A percentile compares a stretch with the other conserved stretches of the same genome.
These are phyloP conservation scores for Arthrobotrys iridis DNA, from an alignment of 2,329 filamentous ascomycete genomes.

Conservation along the genomic window DNA sequence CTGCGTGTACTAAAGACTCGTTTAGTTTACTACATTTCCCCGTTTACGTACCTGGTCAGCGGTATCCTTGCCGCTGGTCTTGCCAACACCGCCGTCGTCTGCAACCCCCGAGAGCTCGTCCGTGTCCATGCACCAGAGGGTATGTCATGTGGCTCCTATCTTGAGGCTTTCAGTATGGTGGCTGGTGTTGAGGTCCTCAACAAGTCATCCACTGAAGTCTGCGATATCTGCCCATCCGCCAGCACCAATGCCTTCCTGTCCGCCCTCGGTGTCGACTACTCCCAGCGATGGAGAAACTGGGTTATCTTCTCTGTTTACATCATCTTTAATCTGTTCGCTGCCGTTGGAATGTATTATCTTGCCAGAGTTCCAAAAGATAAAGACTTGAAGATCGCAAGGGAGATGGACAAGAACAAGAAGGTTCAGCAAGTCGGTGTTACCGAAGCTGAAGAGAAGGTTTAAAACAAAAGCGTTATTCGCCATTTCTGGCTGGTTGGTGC, in stretches of 20 bases:
- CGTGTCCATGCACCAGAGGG: slow-evolving; percentile 71
- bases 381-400: slow-evolving; percentile 40
- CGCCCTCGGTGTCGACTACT: slow-evolving; percentile 66
- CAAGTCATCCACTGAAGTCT: slow-evolving; percentile 64
- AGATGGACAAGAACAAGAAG: slow-evolving; percentile 51
- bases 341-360: slow-evolving; percentile 69
- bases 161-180: slow-evolving; percentile 62
- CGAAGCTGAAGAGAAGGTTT: slow-evolving; percentile 38
- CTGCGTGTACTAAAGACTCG: background rate
- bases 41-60: slow-evolving; percentile 81
- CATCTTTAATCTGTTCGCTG: slow-evolving; percentile 69
- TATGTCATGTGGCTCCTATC: slow-evolving; percentile 71
- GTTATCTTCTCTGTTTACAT: slow-evolving; percentile 72
- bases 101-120: slow-evolving; percentile 75
- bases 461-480: slow-evolving; percentile 1
- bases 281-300: slow-evolving; percentile 74
- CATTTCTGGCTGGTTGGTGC: background rate
- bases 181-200: slow-evolving; percentile 69
- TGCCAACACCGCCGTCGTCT: slow-evolving; percentile 73
- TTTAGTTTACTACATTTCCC: slow-evolving; percentile 65
- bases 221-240: slow-evolving; percentile 68
- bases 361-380: slow-evolving; percentile 65
- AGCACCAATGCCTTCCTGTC: slow-evolving; percentile 68
- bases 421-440: slow-evolving; percentile 49
- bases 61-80: slow-evolving; percentile 77